Evolutionary conservation across 495 filamentous ascomycete species (phyloP), one percentile per base, ranked within the genome.

Genomic region (Friedmanniomyces simplex): DNA sequence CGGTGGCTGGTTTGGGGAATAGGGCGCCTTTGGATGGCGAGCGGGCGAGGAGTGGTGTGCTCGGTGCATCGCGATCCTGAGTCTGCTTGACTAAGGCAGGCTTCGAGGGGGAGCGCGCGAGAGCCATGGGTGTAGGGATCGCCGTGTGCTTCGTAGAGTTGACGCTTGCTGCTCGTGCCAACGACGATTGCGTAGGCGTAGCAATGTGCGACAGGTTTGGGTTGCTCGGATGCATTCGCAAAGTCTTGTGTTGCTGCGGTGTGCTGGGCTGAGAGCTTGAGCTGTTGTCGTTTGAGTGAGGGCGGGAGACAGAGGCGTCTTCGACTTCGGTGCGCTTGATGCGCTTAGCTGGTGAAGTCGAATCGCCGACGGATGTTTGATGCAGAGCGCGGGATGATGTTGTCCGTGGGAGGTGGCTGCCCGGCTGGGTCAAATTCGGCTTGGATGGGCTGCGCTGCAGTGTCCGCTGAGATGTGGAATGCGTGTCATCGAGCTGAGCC

Each of bases 151-250:
- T 81, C 21, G 70, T 62, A 14, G 75, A 68, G 70, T 85, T 91
- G 49, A 78, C 66, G 63, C 77, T 88, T 52, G 71, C 67, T 37
- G 76, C 68, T 21, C 88, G 85, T 22, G 84, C 81, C 42, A 87
- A 65, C 0, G 87, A 89, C n/a, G 88, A 75, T 63, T 86, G 87
- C 32, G 88, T 94, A 0, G 89, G 90, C 1, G 87, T 91, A 71
- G 83, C 79, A 46, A 90, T 69, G 16, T 60, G 68, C 72, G 60
- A 73, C 61, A 64, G 55, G 68, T 69, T 80, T 60, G 72, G 75
- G 66, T 67, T 59, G 8, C 55, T 58, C 30, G 64, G 47, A 25
- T 64, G 53, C 22, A 36, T 41, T 22, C 60, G 60, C 14, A 50
- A 13, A 11, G 65, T 41, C 65, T 72, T 63, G 66, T 72, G 34